phyloP scores from a whole-genome alignment of 371 early-diverging fungal genomes.

The Mortierella sp. region DNA sequence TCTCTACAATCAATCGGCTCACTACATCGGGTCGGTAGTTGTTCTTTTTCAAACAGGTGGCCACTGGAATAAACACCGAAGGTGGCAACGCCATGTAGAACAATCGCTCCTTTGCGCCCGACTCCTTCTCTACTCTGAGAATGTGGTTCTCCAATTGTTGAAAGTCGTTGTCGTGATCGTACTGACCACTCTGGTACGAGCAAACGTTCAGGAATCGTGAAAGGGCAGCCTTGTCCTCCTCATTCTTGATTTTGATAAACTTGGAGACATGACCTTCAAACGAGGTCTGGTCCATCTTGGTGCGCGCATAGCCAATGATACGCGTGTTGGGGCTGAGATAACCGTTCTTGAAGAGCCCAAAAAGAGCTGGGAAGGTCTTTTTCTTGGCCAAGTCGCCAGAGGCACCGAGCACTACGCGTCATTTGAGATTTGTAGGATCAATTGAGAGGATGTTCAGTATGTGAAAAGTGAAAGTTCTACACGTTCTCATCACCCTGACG shows the following conservation, averaged over 20 bases:
- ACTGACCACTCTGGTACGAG: constrained; percentile 90
- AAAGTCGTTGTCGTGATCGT: constrained; percentile 86
- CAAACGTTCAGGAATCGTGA: constrained; percentile 79
- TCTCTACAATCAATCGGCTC: constrained; percentile 94
- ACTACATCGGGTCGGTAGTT: constrained; percentile 65
- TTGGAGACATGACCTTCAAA: constrained; percentile 82
- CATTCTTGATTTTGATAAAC: constrained; percentile 73
- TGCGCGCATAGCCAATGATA: constrained; percentile 97
- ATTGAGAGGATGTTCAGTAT: neutral
- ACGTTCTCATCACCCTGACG: no score
- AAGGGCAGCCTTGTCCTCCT: constrained; percentile 65
- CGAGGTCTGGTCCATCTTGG: constrained; percentile 76
- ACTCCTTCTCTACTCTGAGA: constrained; percentile 61
- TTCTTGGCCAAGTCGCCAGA: constrained; percentile 97
- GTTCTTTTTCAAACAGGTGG: constrained; percentile 75
- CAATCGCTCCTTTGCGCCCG: constrained; percentile 66
- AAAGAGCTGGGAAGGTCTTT: constrained; percentile 98
- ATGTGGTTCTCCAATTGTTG: constrained; percentile 69
- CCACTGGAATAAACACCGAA: constrained; percentile 89
- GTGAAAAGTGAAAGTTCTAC: neutral
- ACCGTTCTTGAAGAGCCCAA: constrained; percentile 78
- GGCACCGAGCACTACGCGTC: constrained; percentile 81
- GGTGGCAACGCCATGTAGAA: constrained; percentile 99
- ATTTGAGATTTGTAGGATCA: neutral
- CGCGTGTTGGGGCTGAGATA: constrained; percentile 80